Evolutionary conservation across 2,329 filamentous ascomycete species (phyloP).

Genomic region (Knufia fluminis): DNA sequence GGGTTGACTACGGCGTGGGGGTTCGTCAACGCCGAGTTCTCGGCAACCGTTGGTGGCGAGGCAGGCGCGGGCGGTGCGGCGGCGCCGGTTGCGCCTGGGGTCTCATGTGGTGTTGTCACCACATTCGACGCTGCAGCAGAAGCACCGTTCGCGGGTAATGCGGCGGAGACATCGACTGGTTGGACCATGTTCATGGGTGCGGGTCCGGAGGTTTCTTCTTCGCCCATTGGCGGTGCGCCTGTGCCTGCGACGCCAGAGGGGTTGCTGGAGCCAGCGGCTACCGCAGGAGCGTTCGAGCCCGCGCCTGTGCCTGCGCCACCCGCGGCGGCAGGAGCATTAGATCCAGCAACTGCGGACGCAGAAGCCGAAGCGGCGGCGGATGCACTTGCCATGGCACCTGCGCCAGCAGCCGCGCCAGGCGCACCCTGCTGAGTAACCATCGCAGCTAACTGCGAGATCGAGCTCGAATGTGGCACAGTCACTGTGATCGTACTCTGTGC

Average conservation of each 20-base stretch:
- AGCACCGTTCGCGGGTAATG: no score
- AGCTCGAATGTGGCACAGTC: slow-evolving; percentile 12
- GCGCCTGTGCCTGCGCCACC: neutral
- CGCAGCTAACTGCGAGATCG: slow-evolving; percentile 10
- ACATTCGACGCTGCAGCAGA: neutral
- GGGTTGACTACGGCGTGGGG: no score
- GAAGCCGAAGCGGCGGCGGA: neutral
- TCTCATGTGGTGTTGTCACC: neutral
- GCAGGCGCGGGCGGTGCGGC: neutral
- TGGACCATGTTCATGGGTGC: neutral
- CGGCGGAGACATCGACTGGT: neutral
- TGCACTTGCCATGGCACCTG: neutral
- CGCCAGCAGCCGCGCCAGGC: neutral
- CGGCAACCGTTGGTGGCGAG: neutral
- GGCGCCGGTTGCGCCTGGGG: neutral
- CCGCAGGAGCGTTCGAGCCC: neutral
- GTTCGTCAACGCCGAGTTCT: neutral
- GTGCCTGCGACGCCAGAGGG: neutral
- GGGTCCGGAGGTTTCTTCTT: neutral
- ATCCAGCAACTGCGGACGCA: neutral
- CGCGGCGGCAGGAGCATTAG: neutral
- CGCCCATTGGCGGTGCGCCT: neutral
- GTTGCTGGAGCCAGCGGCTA: neutral
- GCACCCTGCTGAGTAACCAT: neutral
- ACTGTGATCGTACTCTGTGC: slow-evolving; percentile 12